Evolutionary conservation across 164 flowering plant genomes (phyloP).

Genomic region (Amborella trichopoda): DNA sequence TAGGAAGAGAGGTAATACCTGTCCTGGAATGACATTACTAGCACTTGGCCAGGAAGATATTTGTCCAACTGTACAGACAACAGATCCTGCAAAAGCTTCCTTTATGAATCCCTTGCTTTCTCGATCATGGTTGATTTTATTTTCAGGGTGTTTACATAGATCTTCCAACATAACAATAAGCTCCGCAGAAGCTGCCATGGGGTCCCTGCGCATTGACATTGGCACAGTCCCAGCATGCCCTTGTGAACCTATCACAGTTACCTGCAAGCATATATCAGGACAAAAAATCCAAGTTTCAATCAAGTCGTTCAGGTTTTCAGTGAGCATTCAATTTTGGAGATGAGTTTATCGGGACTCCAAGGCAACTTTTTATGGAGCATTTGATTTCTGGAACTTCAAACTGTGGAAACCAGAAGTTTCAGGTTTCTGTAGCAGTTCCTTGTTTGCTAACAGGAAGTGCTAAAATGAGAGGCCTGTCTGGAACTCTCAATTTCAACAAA

Average conservation of each 20-base stretch:
- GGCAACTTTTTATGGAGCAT: too few species aligned
- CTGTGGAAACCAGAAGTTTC: too few species aligned
- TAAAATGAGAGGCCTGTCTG: too few species aligned
- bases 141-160: slow-evolving; percentile 69
- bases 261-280: slow-evolving; percentile 29
- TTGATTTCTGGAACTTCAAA: too few species aligned
- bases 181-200: slow-evolving; percentile 95
- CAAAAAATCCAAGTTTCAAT: neutral
- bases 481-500: too few species aligned
- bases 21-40: slow-evolving; percentile 98
- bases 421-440: too few species aligned
- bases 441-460: too few species aligned
- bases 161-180: slow-evolving; percentile 65
- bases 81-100: slow-evolving; percentile 59
- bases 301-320: too few species aligned
- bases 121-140: slow-evolving; percentile 40
- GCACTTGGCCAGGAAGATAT: slow-evolving; percentile 97
- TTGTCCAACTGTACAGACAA: slow-evolving; percentile 97
- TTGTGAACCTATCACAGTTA: slow-evolving; percentile 87
- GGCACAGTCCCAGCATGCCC: slow-evolving; percentile 99
- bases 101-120: slow-evolving; percentile 27
- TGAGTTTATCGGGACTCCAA: too few species aligned
- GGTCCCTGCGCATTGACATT: slow-evolving; percentile 91
- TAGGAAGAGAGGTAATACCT: slow-evolving; percentile 35
- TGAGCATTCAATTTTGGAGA: too few species aligned